Percentiles rank a stretch among this genome's conserved stretches.
phyloP scores from a whole-genome alignment of 768 basidiomycete genomes.

The Rhodosporidiobolus odoratus region DNA sequence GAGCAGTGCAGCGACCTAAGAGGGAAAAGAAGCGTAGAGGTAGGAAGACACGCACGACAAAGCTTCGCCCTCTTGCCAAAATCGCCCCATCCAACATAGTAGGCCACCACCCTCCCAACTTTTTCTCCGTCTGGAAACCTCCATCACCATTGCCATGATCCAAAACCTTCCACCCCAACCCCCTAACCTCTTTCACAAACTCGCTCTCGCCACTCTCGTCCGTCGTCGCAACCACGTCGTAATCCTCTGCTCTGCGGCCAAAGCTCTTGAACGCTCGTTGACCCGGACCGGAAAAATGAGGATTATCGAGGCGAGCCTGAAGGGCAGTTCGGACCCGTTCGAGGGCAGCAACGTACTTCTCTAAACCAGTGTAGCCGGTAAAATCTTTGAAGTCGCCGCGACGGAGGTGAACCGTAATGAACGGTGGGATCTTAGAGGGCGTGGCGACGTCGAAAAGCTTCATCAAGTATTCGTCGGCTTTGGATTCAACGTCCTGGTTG shows the following conservation, averaged over 20 bases:
- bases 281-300: slow-evolving; percentile 9
- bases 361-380: slow-evolving; percentile 28
- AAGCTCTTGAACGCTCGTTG: background rate
- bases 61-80: slow-evolving; percentile 17
- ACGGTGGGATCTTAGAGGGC: slow-evolving; percentile 15
- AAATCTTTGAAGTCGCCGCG: slow-evolving; percentile 37
- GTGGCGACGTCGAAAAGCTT: slow-evolving; percentile 10
- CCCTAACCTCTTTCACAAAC: slow-evolving; percentile 16
- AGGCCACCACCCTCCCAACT: slow-evolving; percentile 19
- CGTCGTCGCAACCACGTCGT: slow-evolving; percentile 32
- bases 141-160: slow-evolving; percentile 33
- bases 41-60: slow-evolving; percentile 19
- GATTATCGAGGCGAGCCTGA: slow-evolving; percentile 17
- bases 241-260: slow-evolving; percentile 3
- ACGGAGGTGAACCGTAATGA: slow-evolving; percentile 36
- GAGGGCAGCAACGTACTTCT: slow-evolving; percentile 27
- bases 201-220: slow-evolving; percentile 25
- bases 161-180: slow-evolving; percentile 31
- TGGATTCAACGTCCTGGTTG: slow-evolving; percentile 12
- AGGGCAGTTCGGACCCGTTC: slow-evolving; percentile 1
- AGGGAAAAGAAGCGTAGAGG: background rate
- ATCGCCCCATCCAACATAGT: slow-evolving; percentile 33
- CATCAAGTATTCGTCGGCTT: slow-evolving; percentile 25
- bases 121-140: slow-evolving; percentile 19
- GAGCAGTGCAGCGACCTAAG: background rate